A percentile compares a stretch with the other conserved stretches of the same genome.
These are phyloP conservation scores for Pyrenula aspistea DNA, from an alignment of 495 filamentous ascomycete species.

Conservation along the genomic window DNA sequence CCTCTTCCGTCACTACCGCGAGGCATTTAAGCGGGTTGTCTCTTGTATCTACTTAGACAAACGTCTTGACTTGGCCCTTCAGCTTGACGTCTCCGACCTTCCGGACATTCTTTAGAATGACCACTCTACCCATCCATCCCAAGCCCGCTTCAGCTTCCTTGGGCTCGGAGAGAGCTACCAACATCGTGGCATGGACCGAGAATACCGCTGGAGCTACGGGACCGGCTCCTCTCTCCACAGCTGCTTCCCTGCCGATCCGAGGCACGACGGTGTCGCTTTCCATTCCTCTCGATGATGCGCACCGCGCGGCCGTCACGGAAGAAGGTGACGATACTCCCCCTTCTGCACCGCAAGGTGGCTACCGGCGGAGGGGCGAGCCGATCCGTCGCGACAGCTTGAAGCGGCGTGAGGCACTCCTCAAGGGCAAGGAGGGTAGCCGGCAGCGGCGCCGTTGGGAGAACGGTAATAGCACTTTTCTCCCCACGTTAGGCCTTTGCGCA, in stretches of 20 bases:
- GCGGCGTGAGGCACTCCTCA: slow-evolving; percentile 67
- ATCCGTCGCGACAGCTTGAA: slow-evolving; percentile 49
- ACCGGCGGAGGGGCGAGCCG: slow-evolving; percentile 29
- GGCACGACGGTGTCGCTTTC: slow-evolving; percentile 30
- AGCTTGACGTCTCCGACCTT: slow-evolving; percentile 27
- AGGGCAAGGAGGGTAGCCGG: slow-evolving; percentile 85
- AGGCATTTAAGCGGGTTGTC: not conserved
- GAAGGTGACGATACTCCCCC: slow-evolving; percentile 12
- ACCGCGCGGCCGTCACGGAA: slow-evolving; percentile 7
- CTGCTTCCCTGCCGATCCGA: slow-evolving; percentile 17
- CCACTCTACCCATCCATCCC: slow-evolving; percentile 2
- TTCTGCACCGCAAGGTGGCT: slow-evolving; percentile 7
- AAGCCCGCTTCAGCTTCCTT: slow-evolving; percentile 6
- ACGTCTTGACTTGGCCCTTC: not conserved
- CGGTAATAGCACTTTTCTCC: slow-evolving; percentile 40
- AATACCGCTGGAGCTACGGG: slow-evolving; percentile 31
- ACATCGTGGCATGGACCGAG: slow-evolving; percentile 41
- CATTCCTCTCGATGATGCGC: slow-evolving; percentile 36
- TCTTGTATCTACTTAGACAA: not conserved
- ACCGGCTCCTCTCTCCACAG: slow-evolving; percentile 25
- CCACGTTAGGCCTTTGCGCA: too few relatives aligned
- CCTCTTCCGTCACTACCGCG: not conserved
- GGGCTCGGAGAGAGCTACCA: slow-evolving; percentile 29
- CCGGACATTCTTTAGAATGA: slow-evolving; percentile 19
- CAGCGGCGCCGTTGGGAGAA: slow-evolving; percentile 91